phyloP scores from a whole-genome alignment of 306 rosid genomes.

The Ziziphus jujuba region DNA sequence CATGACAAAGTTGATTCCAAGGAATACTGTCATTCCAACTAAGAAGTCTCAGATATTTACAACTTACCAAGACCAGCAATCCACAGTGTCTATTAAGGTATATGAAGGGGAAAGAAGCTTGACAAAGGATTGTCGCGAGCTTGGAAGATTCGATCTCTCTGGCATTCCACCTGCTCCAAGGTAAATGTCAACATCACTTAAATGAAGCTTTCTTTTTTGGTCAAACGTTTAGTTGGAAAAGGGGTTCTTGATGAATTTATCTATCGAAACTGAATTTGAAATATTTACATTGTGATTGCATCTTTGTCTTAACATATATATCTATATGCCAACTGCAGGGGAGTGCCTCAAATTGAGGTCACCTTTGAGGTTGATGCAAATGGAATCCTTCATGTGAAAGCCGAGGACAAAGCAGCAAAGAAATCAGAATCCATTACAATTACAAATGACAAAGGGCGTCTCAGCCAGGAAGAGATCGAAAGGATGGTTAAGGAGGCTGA shows the following conservation, averaged over 20 bases:
- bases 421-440: constrained; percentile 51
- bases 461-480: constrained; percentile 59
- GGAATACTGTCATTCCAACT: constrained; percentile 16
- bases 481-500: constrained; percentile 61
- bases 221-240: too few relatives aligned
- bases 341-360: constrained; percentile 62
- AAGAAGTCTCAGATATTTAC: constrained; percentile 23
- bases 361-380: constrained; percentile 60
- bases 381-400: constrained; percentile 52
- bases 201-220: background rate
- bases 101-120: constrained; percentile 25
- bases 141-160: constrained; percentile 28
- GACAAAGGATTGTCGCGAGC: constrained; percentile 21
- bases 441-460: constrained; percentile 56
- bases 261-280: too few relatives aligned
- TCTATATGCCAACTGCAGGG: constrained; percentile 26
- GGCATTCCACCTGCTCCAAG: constrained; percentile 32
- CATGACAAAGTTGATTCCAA: constrained; percentile 23
- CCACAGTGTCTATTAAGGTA: constrained; percentile 13
- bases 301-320: background rate
- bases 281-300: too few relatives aligned
- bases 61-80: constrained; percentile 23
- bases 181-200: background rate
- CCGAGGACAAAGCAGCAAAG: constrained; percentile 56
- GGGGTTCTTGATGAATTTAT: too few relatives aligned